Conservation (phyloP, 2,329 filamentous ascomycete genomes). For the Xylariaceae sp. region DNA sequence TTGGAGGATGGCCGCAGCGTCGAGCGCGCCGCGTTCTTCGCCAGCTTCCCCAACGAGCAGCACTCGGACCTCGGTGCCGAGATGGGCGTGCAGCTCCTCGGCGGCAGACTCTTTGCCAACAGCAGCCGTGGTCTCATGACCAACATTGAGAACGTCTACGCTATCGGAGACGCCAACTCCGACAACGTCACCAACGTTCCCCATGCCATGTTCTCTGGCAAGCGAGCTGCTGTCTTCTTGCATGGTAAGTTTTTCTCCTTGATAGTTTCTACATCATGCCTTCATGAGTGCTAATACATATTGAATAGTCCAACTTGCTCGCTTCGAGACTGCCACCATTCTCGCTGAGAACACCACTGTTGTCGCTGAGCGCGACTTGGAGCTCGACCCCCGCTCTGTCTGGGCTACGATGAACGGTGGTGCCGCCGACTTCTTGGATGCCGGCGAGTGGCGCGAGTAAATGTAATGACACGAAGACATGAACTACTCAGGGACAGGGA, state of each 20-base stretch:
- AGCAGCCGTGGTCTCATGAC: slow-evolving; percentile 42
- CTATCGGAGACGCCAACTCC: slow-evolving; percentile 55
- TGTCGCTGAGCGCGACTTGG: slow-evolving; percentile 30
- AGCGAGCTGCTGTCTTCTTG: slow-evolving; percentile 51
- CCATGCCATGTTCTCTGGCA: slow-evolving; percentile 55
- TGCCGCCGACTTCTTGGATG: slow-evolving; percentile 40
- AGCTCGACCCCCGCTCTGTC: slow-evolving; percentile 37
- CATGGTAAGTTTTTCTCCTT: slow-evolving; percentile 43
- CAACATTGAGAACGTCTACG: slow-evolving; percentile 50
- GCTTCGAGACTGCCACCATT: slow-evolving; percentile 35
- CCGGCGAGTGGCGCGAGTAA: slow-evolving; percentile 37
- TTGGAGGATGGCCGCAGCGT: slow-evolving; percentile 36
- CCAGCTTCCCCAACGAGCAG: slow-evolving; percentile 45
- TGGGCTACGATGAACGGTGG: slow-evolving; percentile 44
- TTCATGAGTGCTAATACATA: not conserved
- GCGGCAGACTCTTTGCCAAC: slow-evolving; percentile 42
- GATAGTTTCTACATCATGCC: not conserved
- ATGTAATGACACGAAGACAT: not conserved
- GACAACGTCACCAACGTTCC: slow-evolving; percentile 57
- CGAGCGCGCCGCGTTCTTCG: slow-evolving; percentile 47
- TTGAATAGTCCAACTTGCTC: slow-evolving; percentile 37
- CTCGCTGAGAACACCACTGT: slow-evolving; percentile 31
- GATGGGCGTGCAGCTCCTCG: slow-evolving; percentile 43
- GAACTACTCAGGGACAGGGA: not conserved
- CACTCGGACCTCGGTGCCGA: slow-evolving; percentile 42